A percentile compares a stretch with the other conserved stretches of the same genome.
Evolutionary conservation across 1,284 basidiomycete genomes (phyloP).

Genomic region (Kwoniella shivajii): DNA sequence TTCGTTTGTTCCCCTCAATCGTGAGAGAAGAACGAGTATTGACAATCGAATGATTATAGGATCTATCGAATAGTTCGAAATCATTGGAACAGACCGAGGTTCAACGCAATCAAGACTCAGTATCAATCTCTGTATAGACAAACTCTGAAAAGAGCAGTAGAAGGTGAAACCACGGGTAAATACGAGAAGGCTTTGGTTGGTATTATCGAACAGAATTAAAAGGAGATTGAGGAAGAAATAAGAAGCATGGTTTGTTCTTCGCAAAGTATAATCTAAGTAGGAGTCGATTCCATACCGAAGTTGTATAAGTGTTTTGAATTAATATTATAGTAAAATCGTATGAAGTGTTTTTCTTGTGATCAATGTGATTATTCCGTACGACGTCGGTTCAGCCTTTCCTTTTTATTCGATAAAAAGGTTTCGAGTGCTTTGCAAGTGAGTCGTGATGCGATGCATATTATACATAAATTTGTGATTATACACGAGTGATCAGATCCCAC

Average conservation of each 20-base stretch:
- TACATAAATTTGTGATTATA: conserved; percentile 17
- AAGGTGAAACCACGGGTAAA: conserved; percentile 54
- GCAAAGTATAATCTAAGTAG: neutral
- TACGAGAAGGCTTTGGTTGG: conserved; percentile 46
- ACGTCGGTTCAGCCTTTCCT: neutral
- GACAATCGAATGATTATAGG: no score
- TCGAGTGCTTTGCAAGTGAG: no score
- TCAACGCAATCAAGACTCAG: conserved; percentile 50
- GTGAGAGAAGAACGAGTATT: no score
- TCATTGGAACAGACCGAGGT: conserved; percentile 54
- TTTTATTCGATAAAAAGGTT: neutral
- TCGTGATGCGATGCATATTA: conserved; percentile 25
- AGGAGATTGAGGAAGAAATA: no score
- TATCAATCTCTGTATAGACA: conserved; percentile 46
- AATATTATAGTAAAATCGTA: neutral
- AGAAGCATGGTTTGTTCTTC: neutral
- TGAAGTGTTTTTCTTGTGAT: neutral
- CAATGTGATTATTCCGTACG: neutral
- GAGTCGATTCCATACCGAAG: no score
- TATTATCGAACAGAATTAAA: conserved; percentile 39
- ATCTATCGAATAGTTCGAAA: conserved; percentile 49
- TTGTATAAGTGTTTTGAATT: neutral
- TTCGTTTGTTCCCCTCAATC: neutral
- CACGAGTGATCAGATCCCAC: conserved; percentile 1
- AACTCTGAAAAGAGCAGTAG: conserved; percentile 41